A percentile compares a stretch with the other conserved stretches of the same genome.
Conservation (phyloP, 2,329 filamentous ascomycete species). For the Scytalidium lignicola region DNA sequence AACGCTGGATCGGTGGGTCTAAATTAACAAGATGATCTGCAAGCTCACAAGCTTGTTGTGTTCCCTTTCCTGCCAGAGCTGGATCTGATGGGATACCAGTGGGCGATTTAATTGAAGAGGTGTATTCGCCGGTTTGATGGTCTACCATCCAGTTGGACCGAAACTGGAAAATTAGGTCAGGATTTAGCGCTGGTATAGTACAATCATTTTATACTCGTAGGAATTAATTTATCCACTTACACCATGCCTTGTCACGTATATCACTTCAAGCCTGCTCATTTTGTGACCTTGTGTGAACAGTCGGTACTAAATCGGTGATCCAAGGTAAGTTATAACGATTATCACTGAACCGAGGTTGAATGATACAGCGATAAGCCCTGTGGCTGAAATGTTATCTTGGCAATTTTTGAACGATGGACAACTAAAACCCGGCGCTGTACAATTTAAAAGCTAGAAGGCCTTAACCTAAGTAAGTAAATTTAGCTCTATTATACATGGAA, state of each 20-base stretch:
- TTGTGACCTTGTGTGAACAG: background rate
- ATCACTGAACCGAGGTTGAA: background rate
- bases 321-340: background rate
- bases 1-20: constrained; percentile 62
- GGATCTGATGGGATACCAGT: constrained; percentile 88
- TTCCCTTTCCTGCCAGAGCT: constrained; percentile 79
- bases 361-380: background rate
- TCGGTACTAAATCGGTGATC: background rate
- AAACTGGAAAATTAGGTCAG: constrained; percentile 52
- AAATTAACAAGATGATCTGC: constrained; percentile 57
- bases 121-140: constrained; percentile 72
- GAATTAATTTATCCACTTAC: constrained; percentile 42
- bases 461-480: no score
- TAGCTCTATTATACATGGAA: no score
- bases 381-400: background rate
- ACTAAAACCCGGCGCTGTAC: no score
- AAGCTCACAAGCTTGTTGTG: constrained; percentile 76
- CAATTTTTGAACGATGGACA: no score
- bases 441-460: no score
- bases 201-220: no score
- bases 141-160: constrained; percentile 88
- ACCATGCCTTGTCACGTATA: constrained; percentile 71
- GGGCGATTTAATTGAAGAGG: constrained; percentile 66
- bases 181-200: background rate
- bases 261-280: constrained; percentile 48